These are phyloP conservation scores for Suillus hirtellus DNA, from an alignment of 768 basidiomycete genomes.

Conservation along the genomic window DNA sequence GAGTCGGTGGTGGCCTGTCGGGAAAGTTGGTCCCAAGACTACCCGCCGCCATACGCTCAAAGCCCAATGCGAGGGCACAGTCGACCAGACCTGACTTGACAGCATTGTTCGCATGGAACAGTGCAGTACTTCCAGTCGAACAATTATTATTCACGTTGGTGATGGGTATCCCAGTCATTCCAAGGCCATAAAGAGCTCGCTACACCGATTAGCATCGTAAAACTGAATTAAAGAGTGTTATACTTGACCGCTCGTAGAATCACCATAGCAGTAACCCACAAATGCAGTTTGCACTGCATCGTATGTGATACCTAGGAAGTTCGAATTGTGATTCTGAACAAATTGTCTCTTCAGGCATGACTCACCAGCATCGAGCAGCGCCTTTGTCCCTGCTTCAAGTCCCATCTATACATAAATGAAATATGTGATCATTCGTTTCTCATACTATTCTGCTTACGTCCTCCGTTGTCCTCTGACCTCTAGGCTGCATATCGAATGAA, in stretches of 20 bases:
- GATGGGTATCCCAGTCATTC: slow-evolving; percentile 81
- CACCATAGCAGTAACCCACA: slow-evolving; percentile 80
- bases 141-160: slow-evolving; percentile 90
- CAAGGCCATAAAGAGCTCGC: slow-evolving; percentile 80
- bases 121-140: slow-evolving; percentile 77
- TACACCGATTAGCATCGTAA: slow-evolving; percentile 28
- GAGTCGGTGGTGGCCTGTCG: slow-evolving; percentile 48
- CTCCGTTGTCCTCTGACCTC: slow-evolving; percentile 64
- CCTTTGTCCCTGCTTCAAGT: slow-evolving; percentile 84
- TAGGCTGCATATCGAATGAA: slow-evolving; percentile 47
- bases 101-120: slow-evolving; percentile 70
- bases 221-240: slow-evolving; percentile 13
- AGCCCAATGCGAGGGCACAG: slow-evolving; percentile 81
- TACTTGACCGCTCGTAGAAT: slow-evolving; percentile 77
- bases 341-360: not conserved
- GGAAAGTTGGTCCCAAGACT: slow-evolving; percentile 68
- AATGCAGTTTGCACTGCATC: slow-evolving; percentile 72
- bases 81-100: slow-evolving; percentile 71
- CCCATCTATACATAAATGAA: slow-evolving; percentile 61
- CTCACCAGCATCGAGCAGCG: slow-evolving; percentile 78
- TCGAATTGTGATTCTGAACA: not conserved
- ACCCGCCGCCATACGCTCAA: slow-evolving; percentile 82
- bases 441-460: slow-evolving; percentile 48
- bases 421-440: not conserved
- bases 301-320: slow-evolving; percentile 72